Evolutionary conservation across 495 filamentous ascomycete species (phyloP).

Genomic region (Xylaria scruposa): DNA sequence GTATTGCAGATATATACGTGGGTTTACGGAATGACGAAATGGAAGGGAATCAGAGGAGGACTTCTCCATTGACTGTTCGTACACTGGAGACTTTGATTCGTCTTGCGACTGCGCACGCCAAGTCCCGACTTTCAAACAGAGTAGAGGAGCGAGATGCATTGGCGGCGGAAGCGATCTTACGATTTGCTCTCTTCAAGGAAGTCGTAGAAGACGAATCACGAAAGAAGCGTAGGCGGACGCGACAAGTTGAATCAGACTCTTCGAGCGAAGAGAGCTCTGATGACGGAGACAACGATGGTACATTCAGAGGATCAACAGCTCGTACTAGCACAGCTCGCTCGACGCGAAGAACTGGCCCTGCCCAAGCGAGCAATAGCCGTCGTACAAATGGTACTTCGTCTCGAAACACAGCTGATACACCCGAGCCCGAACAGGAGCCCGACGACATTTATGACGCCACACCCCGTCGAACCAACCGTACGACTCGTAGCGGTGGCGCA

Average conservation of each 20-base stretch:
- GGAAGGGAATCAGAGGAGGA: constrained; percentile 90
- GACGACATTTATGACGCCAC: constrained; percentile 51
- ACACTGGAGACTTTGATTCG: constrained; percentile 97
- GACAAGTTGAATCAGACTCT: constrained; percentile 45
- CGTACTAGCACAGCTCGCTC: constrained; percentile 38
- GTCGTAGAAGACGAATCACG: constrained; percentile 86
- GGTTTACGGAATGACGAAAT: constrained; percentile 95
- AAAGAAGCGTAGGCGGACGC: constrained; percentile 70
- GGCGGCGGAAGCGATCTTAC: constrained; percentile 85
- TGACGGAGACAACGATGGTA: constrained; percentile 42
- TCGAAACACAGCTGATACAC: constrained; percentile 33
- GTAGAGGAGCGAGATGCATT: constrained; percentile 92
- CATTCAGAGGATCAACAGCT: constrained; percentile 36
- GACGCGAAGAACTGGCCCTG: constrained; percentile 32
- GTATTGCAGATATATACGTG: constrained; percentile 92
- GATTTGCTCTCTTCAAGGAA: constrained; percentile 98
- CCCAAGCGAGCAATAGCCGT: constrained; percentile 39
- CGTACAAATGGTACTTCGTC: constrained; percentile 33
- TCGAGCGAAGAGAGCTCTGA: constrained; percentile 48
- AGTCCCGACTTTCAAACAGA: constrained; percentile 86
- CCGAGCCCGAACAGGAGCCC: constrained; percentile 36
- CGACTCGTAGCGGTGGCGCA: constrained; percentile 38
- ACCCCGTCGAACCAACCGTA: constrained; percentile 45
- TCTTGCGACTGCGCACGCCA: constrained; percentile 95
- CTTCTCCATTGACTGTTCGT: constrained; percentile 94